phyloP scores from a whole-genome alignment of 192 early-diverging fungal genomes.

The Coemansia sp. region DNA sequence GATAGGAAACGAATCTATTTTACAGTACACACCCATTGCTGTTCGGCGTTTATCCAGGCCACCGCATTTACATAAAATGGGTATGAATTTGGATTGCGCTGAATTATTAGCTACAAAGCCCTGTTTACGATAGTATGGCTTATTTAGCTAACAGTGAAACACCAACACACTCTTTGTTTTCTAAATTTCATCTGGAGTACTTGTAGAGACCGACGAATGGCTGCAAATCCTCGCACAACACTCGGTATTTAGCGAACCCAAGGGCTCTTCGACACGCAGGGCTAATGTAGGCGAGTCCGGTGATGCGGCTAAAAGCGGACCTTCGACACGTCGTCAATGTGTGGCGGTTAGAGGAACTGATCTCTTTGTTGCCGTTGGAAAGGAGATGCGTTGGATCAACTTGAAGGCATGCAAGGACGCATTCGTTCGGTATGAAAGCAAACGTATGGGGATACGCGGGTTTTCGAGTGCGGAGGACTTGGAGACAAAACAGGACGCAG shows the following conservation, averaged over 20 bases:
- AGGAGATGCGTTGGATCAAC: constrained; percentile 61
- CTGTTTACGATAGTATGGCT: no score
- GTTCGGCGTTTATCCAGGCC: no score
- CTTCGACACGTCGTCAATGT: constrained; percentile 23
- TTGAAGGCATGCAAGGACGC: constrained; percentile 64
- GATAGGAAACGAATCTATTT: no score
- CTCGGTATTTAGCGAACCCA: constrained; percentile 37
- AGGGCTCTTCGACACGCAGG: background rate
- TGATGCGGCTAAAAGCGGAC: background rate
- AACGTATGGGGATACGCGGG: constrained; percentile 24
- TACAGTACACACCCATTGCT: no score
- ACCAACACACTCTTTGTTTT: background rate
- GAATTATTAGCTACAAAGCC: no score
- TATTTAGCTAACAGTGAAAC: no score
- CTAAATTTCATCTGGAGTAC: background rate
- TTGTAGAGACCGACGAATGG: constrained; percentile 53
- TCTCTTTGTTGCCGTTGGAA: constrained; percentile 62
- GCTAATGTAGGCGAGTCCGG: background rate
- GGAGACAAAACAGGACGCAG: constrained; percentile 30
- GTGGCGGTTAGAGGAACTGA: constrained; percentile 57
- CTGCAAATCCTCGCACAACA: constrained; percentile 51
- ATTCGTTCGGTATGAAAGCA: constrained; percentile 52
- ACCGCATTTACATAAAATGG: no score
- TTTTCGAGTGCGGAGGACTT: background rate
- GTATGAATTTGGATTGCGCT: no score